Base-by-base conservation (phyloP, 1,284 basidiomycete genomes). In the Ceratobasidium sp. region DNA sequence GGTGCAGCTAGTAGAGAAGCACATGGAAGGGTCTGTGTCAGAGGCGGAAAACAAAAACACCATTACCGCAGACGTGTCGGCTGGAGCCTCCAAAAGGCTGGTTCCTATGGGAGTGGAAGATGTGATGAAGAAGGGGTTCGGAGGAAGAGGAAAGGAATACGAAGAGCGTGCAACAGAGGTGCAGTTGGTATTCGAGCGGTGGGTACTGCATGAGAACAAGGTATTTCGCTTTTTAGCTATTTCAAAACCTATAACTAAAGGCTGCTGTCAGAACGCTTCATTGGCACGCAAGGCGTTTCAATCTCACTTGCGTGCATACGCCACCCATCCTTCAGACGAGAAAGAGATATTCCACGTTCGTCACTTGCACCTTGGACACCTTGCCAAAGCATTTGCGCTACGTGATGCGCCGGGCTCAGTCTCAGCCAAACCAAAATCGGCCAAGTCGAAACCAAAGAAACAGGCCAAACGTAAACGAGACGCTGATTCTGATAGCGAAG, bases 281-380 rank as follows among this genome's bases (percentile, higher is more conserved):
- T 80, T 92, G 4, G 96, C 97, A 2, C 88, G 94, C 43, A 91
- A 88, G 77, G 97, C 95, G 0, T 99, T 92, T 81, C 84, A 90
- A 28, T 97, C 97, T 0, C 95, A 97, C 80, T 90, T 98, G 81
- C 88, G 97, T 71, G 97, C 97, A 0, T 99, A 99, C 81, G 93
- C 97, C 9, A 99, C 97, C 0, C 97, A 99, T 82, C 96, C 97
- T 0, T 87, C 92, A 3, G 90, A 91, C 74, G 97, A 99, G 80
- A 98, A 98, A 78, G 89, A 93, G 75, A 93, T 97, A 73, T 99
- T 99, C 84, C 96, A 98, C 80, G 89, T 98, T 71, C 91, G 93
- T 39, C 88, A 95, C 76, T 85, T 99, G 9, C 97, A 99, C 79
- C 87, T 98, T 48, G 97, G 97, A 0, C 97, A 99, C 83, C 82